Base-by-base conservation (phyloP, 2,329 filamentous ascomycete species). In the Hypoxylon rubiginosum region DNA sequence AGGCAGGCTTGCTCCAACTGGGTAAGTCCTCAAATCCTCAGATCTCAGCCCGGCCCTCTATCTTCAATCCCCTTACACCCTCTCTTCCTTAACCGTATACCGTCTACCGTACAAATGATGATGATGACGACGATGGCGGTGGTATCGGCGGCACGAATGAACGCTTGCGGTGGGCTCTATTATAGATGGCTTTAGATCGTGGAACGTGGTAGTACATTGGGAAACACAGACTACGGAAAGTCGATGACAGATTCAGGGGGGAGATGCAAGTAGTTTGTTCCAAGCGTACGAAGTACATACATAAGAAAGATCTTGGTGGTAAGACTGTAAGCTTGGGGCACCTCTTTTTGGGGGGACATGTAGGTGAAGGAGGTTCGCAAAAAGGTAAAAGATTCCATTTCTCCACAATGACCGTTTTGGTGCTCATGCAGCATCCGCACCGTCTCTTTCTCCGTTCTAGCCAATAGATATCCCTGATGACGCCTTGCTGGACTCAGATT, bases 151-250 rank as follows among this genome's bases (percentile, higher is more conserved):
- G 57, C 51, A 46, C 59, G 39, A 58, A 65, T 26, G 36, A 65
- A 63, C 41, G 69, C 64, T 59, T 67, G 63, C 57, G 64, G 46
- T 56, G 52, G 52, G 53, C 19, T 67, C 50, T 56, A 49, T 62
- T 67, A 65, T 51, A 68, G 60, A 50, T 61, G 54, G 54, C 30
- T 60, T 60, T 65, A 51, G 63, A 68, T 66, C 54, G 67, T 64
- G 64, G 51, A 69, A 71, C 67, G 69, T 71, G 65, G 69, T 68
- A 62, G 69, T 67, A 70, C 72, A 75, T 74, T 69, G 66, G 71
- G 64, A 72, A 49, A 59, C 49, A 59, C 48, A 58, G 50, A 48
- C 13, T 39, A 26, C 45, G 52, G 55, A 58, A 58, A 56, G 62
- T 51, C 64, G 62, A 68, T 62, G 63, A 50, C 45, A 52, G 52